phyloP scores from a whole-genome alignment of 2,329 filamentous ascomycete species.

The Parastagonospora avenae region DNA sequence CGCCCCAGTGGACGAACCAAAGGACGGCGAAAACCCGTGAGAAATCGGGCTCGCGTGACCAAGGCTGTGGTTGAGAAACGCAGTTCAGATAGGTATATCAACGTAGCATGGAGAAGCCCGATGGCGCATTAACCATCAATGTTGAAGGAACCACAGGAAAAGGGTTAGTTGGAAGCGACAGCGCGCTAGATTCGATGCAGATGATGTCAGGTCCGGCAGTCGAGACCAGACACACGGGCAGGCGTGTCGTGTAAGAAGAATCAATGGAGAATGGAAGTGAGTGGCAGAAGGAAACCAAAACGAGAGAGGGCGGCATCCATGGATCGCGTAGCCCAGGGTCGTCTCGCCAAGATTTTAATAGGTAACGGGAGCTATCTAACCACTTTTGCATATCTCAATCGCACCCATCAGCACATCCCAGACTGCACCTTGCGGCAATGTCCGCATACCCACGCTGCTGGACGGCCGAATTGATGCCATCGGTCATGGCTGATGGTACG shows the following conservation, averaged over 20 bases:
- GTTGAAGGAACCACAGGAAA: conserved; percentile 21
- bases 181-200: conserved; percentile 17
- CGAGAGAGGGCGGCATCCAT: conserved; percentile 15
- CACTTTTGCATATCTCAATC: conserved; percentile 26
- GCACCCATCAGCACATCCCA: conserved; percentile 2
- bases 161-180: conserved; percentile 12
- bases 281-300: conserved; percentile 33
- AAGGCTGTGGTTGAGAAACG: conserved; percentile 29
- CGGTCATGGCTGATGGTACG: background rate
- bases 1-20: conserved; percentile 19
- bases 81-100: conserved; percentile 37
- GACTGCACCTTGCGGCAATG: conserved; percentile 1
- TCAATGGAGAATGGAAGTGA: conserved; percentile 24
- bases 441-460: conserved; percentile 1
- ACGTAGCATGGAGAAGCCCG: conserved; percentile 42
- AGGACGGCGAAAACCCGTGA: conserved; percentile 27
- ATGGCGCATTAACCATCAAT: conserved; percentile 42
- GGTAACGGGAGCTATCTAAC: conserved; percentile 2
- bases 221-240: conserved; percentile 4
- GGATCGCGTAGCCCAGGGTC: background rate
- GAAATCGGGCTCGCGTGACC: conserved; percentile 29
- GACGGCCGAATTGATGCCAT: background rate
- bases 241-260: conserved; percentile 17
- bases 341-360: conserved; percentile 14
- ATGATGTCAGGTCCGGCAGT: conserved; percentile 21